Conservation (phyloP, 768 basidiomycete species). For the Candolleomyces eurysporus region DNA sequence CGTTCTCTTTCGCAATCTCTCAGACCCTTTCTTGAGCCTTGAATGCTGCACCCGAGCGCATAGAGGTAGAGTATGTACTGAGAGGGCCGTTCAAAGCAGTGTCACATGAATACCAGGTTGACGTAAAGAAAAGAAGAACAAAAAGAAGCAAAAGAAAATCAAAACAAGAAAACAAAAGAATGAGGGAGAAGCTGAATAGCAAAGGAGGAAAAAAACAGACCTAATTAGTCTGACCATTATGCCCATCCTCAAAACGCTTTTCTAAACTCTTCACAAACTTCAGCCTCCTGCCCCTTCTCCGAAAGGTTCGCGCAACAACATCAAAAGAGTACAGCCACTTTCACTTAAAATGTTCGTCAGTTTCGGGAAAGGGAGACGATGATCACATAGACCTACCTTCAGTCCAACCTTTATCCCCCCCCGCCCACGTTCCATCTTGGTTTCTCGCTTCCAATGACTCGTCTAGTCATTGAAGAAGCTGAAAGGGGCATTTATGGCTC, state of each 20-base stretch:
- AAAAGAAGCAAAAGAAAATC: too few species aligned
- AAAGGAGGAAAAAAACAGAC: slow-evolving; percentile 23
- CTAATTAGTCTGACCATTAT: slow-evolving; percentile 84
- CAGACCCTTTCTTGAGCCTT: slow-evolving; percentile 70
- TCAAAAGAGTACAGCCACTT: slow-evolving; percentile 74
- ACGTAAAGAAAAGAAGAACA: too few species aligned
- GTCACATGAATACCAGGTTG: too few species aligned
- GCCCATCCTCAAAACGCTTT: slow-evolving; percentile 54
- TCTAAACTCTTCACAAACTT: slow-evolving; percentile 69
- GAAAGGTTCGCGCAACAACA: slow-evolving; percentile 60
- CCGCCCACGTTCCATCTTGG: slow-evolving; percentile 68
- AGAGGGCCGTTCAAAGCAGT: slow-evolving; percentile 50
- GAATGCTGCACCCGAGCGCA: slow-evolving; percentile 67
- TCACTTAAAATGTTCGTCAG: slow-evolving; percentile 21
- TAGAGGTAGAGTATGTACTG: slow-evolving; percentile 88
- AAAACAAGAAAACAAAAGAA: too few species aligned
- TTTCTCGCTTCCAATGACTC: slow-evolving; percentile 85
- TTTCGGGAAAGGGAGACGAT: not conserved
- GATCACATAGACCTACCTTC: slow-evolving; percentile 48
- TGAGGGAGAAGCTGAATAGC: too few species aligned
- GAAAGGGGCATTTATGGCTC: slow-evolving; percentile 56
- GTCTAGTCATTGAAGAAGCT: slow-evolving; percentile 66
- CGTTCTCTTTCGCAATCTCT: slow-evolving; percentile 60
- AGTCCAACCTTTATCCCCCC: slow-evolving; percentile 72
- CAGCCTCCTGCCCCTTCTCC: slow-evolving; percentile 60